Evolutionary conservation across 73 alveolate species (phyloP), one percentile per base, ranked within the genome.

Genomic region (Paramecium bursaria): DNA sequence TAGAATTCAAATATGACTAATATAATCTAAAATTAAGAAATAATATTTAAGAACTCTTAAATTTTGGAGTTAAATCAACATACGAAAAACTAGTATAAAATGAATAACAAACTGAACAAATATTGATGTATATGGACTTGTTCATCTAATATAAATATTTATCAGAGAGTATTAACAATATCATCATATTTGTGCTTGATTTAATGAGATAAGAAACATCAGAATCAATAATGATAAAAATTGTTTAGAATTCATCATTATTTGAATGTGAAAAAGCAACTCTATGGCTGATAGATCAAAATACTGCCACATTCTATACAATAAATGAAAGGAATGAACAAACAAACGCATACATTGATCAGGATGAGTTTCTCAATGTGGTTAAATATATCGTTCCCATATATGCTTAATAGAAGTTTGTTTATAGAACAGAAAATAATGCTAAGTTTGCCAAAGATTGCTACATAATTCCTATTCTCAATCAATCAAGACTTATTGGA

Each of bases 371-470:
- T 67, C 21, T 67, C 21, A 67, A 27, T 67, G 53, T 67, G 9
- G 82, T 67, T 6, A 67, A 42, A 35, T 31, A 22, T 10, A 25
- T 47, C 2, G 49, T 5, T 10, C 82, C 82, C 5, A 67, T 67
- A 17, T 67, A 67, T 67, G 44, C 33, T 39, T 22, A 67, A 67
- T 67, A 67, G 17, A 57, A 35, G 9, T 67, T 39, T 42, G 57
- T 67, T 19, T 67, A 67, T 19, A 67, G 82, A 67, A 35, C 19
- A 17, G 19, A 15, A 2, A 67, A 31, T 67, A 21, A 42, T 39
- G 44, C 55, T 67, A 31, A 17, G 44, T 67, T 67, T 17, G 82
- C 82, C 19, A 67, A 67, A n/a, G 82, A 67, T 35, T 67, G 82
- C 21, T 67, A 67, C 27, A 22, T 67, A 25, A 67, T 67, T n/a